phyloP scores from a whole-genome alignment of 2,329 filamentous ascomycete species.

The Curvularia sp. region DNA sequence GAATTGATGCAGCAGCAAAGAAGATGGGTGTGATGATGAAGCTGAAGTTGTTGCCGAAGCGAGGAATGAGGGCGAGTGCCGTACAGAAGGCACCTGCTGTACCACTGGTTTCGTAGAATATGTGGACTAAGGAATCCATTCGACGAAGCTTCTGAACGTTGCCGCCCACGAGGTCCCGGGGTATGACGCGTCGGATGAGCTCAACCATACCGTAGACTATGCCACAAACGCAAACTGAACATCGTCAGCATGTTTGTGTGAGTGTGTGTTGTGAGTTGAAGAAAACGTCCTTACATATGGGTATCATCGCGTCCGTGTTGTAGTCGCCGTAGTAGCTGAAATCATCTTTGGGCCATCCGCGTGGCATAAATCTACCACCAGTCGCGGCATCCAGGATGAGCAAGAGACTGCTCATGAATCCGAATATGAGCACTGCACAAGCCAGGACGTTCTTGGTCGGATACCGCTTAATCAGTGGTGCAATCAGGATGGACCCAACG shows the following conservation, averaged over 20 bases:
- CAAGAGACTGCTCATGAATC: slow-evolving; percentile 57
- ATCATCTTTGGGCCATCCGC: slow-evolving; percentile 47
- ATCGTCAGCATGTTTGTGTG: slow-evolving; percentile 15
- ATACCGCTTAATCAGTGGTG: slow-evolving; percentile 59
- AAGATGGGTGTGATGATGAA: slow-evolving; percentile 61
- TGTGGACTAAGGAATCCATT: slow-evolving; percentile 57
- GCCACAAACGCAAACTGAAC: slow-evolving; percentile 35
- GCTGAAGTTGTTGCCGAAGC: slow-evolving; percentile 60
- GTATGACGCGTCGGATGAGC: slow-evolving; percentile 60
- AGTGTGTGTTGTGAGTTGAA: background rate
- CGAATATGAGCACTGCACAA: slow-evolving; percentile 56
- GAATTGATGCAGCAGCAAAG: slow-evolving; percentile 52
- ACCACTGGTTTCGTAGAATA: slow-evolving; percentile 60
- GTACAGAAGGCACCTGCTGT: slow-evolving; percentile 59
- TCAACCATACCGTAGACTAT: slow-evolving; percentile 59
- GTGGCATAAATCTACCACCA: slow-evolving; percentile 54
- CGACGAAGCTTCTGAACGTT: slow-evolving; percentile 59
- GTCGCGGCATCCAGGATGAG: slow-evolving; percentile 59
- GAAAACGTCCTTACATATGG: slow-evolving; percentile 49
- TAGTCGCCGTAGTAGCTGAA: slow-evolving; percentile 59
- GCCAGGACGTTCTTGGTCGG: slow-evolving; percentile 58
- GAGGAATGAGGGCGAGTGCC: slow-evolving; percentile 59
- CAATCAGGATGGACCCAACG: slow-evolving; percentile 60
- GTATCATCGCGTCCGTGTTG: slow-evolving; percentile 60
- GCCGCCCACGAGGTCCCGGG: slow-evolving; percentile 60